phyloP scores from a whole-genome alignment of 352 stramenopile species.

The Phytophthora sansomeana region DNA sequence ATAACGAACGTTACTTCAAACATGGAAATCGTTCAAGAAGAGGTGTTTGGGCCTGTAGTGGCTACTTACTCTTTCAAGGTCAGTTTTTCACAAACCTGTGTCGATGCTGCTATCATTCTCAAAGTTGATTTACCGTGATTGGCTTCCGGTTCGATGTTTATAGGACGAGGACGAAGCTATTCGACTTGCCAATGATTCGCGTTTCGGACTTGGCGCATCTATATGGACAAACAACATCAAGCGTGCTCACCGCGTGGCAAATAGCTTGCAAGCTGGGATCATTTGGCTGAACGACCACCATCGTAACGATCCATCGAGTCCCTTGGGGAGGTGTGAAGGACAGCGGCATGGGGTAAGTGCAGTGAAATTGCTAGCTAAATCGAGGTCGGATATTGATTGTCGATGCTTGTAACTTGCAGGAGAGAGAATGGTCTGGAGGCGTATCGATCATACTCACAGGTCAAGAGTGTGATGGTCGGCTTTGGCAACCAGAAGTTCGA shows the following conservation, averaged over 20 bases:
- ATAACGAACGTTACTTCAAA: constrained; percentile 70
- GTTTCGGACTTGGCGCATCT: constrained; percentile 84
- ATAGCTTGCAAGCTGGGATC: constrained; percentile 88
- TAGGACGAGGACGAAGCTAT: constrained; percentile 80
- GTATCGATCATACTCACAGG: constrained; percentile 77
- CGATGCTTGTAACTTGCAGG: constrained; percentile 36
- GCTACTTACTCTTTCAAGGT: constrained; percentile 51
- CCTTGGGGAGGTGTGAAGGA: constrained; percentile 81
- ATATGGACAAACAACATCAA: constrained; percentile 88
- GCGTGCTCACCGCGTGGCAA: constrained; percentile 82
- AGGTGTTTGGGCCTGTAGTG: constrained; percentile 92
- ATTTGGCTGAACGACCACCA: constrained; percentile 92
- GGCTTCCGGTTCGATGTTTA: constrained; percentile 20
- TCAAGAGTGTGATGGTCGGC: constrained; percentile 77
- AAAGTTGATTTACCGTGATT: constrained; percentile 31
- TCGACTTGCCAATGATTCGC: constrained; percentile 76
- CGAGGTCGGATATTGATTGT: background rate
- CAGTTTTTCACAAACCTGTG: background rate
- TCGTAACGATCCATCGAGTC: constrained; percentile 61
- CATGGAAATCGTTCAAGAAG: constrained; percentile 87
- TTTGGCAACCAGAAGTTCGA: constrained; percentile 74
- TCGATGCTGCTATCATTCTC: background rate
- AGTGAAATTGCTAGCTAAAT: background rate
- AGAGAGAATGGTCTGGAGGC: constrained; percentile 87
- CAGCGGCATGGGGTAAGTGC: constrained; percentile 62